phyloP scores from a whole-genome alignment of 2,329 filamentous ascomycete genomes.

The Penicillium psychrosexuale region DNA sequence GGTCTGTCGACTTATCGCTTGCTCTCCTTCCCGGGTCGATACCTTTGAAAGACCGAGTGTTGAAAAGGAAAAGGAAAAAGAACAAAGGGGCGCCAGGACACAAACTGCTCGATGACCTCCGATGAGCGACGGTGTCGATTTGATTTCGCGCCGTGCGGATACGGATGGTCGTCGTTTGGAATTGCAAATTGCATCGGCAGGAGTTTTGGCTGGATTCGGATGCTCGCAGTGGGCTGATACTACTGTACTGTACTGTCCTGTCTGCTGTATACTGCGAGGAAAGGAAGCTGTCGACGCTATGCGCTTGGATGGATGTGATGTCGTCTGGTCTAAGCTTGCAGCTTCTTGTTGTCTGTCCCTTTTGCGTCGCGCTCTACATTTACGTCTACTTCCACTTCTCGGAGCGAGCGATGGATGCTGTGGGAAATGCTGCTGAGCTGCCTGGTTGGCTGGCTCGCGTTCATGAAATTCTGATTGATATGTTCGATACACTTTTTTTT shows the following conservation, averaged over 20 bases:
- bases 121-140: neutral
- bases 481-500: conserved; percentile 10
- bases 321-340: neutral
- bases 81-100: neutral
- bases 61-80: neutral
- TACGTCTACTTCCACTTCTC: neutral
- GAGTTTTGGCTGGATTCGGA: conserved; percentile 6
- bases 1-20: neutral
- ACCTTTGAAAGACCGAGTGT: neutral
- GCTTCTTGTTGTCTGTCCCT: neutral
- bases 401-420: neutral
- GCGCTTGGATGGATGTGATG: neutral
- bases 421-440: conserved; percentile 4
- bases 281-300: neutral
- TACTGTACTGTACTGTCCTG: no score
- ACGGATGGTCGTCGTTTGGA: neutral
- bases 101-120: neutral
- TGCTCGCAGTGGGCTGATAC: neutral
- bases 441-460: neutral
- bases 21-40: neutral
- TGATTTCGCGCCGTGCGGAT: neutral
- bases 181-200: neutral
- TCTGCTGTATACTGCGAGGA: neutral
- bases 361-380: neutral
- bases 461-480: conserved; percentile 12